phyloP scores from a whole-genome alignment of 805 yeast genomes.

The Pichia sporocuriosa region DNA sequence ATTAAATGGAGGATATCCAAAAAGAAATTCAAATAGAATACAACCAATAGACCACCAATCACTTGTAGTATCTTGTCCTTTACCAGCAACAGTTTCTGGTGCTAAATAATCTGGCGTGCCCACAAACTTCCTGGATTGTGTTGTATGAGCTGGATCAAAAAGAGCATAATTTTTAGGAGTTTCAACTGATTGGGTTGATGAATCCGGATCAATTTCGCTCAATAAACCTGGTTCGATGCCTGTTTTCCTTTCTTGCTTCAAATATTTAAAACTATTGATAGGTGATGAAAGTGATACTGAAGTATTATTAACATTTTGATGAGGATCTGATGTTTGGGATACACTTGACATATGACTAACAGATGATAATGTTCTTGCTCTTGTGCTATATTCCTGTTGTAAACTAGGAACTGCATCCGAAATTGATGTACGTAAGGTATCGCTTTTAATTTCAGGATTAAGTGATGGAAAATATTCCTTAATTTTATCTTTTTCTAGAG shows the following conservation, averaged over 20 bases:
- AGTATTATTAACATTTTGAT: not conserved
- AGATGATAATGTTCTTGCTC: constrained; percentile 26
- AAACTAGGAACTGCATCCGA: constrained; percentile 5
- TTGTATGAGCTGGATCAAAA: constrained; percentile 53
- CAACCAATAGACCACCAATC: constrained; percentile 99
- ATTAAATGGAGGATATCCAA: constrained; percentile 94
- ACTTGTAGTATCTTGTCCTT: constrained; percentile 74
- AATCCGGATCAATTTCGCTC: constrained; percentile 5
- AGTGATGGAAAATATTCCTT: not conserved
- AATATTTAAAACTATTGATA: constrained; percentile 36
- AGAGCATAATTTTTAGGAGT: constrained; percentile 45
- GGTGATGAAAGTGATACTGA: constrained; percentile 2
- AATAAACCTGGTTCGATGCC: not conserved
- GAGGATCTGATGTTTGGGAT: constrained; percentile 28
- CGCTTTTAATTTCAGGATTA: not conserved
- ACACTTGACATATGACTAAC: constrained; percentile 34
- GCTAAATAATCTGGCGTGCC: constrained; percentile 98
- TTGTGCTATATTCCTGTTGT: constrained; percentile 14
- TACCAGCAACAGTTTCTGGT: constrained; percentile 88
- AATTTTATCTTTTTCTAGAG: not conserved
- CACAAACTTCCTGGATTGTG: constrained; percentile 61
- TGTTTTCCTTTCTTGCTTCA: not conserved
- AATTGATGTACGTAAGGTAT: not conserved
- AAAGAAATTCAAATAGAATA: constrained; percentile 82
- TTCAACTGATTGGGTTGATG: constrained; percentile 12